Percentiles rank a stretch among this genome's conserved stretches.
Conservation (phyloP, 1,284 basidiomycete genomes). For the Coniferiporia sulphurascens region DNA sequence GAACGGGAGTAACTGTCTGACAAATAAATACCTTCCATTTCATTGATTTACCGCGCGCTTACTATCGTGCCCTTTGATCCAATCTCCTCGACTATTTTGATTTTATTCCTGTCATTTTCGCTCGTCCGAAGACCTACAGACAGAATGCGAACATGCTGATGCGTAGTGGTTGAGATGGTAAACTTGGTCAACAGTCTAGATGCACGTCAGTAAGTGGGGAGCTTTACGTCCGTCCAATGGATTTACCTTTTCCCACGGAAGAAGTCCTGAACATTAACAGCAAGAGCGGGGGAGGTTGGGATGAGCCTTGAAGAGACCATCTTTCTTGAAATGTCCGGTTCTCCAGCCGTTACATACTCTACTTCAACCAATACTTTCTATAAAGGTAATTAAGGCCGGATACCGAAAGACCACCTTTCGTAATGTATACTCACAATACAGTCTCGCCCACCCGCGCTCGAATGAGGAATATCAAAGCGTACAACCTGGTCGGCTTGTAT, state of each 20-base stretch:
- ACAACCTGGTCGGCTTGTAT: not conserved
- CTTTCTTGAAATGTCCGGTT: conserved; percentile 48
- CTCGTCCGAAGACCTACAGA: conserved; percentile 49
- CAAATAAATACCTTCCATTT: not conserved
- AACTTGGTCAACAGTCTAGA: conserved; percentile 74
- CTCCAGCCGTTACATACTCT: conserved; percentile 54
- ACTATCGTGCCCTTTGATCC: not conserved
- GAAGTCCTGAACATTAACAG: conserved; percentile 83
- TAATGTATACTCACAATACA: not conserved
- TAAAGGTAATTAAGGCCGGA: not conserved
- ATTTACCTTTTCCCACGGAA: conserved; percentile 65
- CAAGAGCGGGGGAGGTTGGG: conserved; percentile 64
- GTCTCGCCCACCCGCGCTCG: not conserved
- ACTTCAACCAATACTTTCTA: conserved; percentile 61
- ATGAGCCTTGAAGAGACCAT: conserved; percentile 51
- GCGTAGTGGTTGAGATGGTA: conserved; percentile 67
- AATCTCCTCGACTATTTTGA: conserved; percentile 40
- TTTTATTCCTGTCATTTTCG: conserved; percentile 37
- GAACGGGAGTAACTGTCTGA: conserved; percentile 65
- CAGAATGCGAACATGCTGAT: conserved; percentile 65
- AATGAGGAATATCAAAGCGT: conserved; percentile 11
- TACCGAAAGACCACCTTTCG: no score
- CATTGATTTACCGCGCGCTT: not conserved
- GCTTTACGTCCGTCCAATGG: conserved; percentile 19
- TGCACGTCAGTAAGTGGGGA: conserved; percentile 9